Base-by-base conservation (phyloP, 352 stramenopile species). In the Globisporangium barbulae region DNA sequence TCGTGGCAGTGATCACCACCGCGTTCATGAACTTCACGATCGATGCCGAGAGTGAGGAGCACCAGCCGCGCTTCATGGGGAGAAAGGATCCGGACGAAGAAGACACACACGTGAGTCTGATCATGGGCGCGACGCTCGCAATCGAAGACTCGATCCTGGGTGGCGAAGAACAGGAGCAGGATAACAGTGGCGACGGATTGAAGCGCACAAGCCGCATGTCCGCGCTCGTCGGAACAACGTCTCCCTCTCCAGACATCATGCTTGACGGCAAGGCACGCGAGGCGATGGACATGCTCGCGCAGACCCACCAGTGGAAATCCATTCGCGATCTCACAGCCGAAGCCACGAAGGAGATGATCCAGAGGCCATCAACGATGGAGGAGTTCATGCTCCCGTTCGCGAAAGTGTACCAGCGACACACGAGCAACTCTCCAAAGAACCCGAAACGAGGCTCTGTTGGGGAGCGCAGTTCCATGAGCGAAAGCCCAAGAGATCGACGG, bases 11-110 rank as follows among this genome's bases (percentile, higher is more conserved):
- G 30, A 93, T 93, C 65, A 93, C 84, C 5, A 93, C 84, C 3
- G 78, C 82, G 15, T 93, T 93, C 59, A 93, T 93, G 82, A 92
- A 87, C 49, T 90, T 90, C 37, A 83, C 79, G 10, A 70, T 88
- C 13, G 83, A 88, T 53, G 76, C 74, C 5, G 65, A 77, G 10
- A 62, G 59, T 25, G 74, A 82, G 15, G 62, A 70, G 62, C 63
- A 81, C 3, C 72, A 72, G 1, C 68, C 70, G 1, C 64, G 74
- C 4, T 81, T 65, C 41, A 84, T 84, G 74, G 71, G 79, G 39
- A 88, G 89, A 52, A 75, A 90, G 60, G 70, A 85, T 48, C 75
- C 68, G 3, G 53, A 73, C 4, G 80, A 78, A 22, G 84, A 93
- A 57, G 84, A 88, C 41, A 89, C 81, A 0, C 82, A 85, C n/a